These are phyloP conservation scores for Neurospora sp. DNA, from an alignment of 495 filamentous ascomycete genomes.

Conservation along the genomic window DNA sequence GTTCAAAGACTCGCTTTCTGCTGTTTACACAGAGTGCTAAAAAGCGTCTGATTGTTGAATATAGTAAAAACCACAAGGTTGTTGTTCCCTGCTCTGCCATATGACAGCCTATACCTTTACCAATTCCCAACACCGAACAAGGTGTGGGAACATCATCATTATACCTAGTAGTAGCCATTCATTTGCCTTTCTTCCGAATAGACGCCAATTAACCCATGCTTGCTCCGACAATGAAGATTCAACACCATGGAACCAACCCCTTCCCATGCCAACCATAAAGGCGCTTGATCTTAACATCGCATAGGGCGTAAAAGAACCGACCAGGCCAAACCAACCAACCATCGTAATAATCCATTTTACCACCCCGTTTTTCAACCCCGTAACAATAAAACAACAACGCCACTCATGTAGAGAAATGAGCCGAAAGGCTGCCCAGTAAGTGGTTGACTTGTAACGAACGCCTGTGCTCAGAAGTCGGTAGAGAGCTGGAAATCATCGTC, in stretches of 20 bases:
- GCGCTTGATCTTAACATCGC: neutral
- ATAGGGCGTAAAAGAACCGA: neutral
- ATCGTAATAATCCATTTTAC: neutral
- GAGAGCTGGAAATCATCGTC: constrained; percentile 33
- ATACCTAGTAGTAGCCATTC: neutral
- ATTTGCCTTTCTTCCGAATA: neutral
- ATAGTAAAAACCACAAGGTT: neutral
- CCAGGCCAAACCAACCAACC: neutral
- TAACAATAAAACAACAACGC: neutral
- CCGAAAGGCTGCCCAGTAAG: neutral
- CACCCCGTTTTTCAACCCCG: neutral
- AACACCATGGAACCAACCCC: neutral
- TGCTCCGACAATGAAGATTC: neutral
- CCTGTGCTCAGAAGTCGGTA: constrained; percentile 21
- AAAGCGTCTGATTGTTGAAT: neutral
- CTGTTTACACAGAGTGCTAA: neutral
- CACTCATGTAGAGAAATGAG: neutral
- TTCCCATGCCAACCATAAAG: neutral
- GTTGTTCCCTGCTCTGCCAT: neutral
- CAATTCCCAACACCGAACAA: neutral
- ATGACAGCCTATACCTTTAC: neutral
- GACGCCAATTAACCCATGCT: neutral
- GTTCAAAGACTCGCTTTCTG: neutral
- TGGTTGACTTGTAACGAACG: neutral
- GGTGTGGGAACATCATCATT: neutral